Evolutionary conservation across 2,329 filamentous ascomycete species (phyloP), one percentile per base, ranked within the genome.

Genomic region (Epichloe sp.): DNA sequence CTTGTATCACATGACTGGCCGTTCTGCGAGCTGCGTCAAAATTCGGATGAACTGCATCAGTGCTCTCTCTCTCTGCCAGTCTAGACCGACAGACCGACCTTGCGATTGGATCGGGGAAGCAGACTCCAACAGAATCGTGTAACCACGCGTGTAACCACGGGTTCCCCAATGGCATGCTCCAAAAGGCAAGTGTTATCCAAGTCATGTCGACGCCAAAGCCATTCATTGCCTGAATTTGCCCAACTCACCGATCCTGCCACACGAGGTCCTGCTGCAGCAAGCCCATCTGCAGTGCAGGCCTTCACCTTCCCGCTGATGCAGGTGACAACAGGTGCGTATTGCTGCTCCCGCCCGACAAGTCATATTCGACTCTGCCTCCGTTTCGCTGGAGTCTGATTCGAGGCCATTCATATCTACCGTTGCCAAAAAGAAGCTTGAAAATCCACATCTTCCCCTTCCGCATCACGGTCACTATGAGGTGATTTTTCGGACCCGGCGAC

Each of bases 201-300:
- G 23, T 37, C 12, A 50, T 34, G 23, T 26, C 36, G 23, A 35
- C 12, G 42, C 23, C 47, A 15, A 26, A 44, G 43, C 23, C 35
- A 23, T 21, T 23, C 36, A 23, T 38, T 23, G 48, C 48, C 35
- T 38, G 36, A 46, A 21, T 4, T 14, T 44, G 42, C 49, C 49
- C 49, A 26, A 45, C 38, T 47, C 49, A 47, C 49, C 43, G 43
- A 41, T n/a, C 21, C 5, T 31, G n/a, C 12, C 44, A 47, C 36
- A 41, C 14, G 44, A 50, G n/a, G 36, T 38, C 36, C 10, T 3
- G 23, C 45, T 23, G 40, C 48, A 37, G 48, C 43, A 50, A 41
- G 42, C 11, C 48, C 44, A 23, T 47, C 34, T 51, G 49, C 49
- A 47, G 26, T 51, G 49, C 49, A 47, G 26, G 44, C 36, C 31